Evolutionary conservation across 257 asterid species (phyloP).

Genomic region (Lycium barbarum): DNA sequence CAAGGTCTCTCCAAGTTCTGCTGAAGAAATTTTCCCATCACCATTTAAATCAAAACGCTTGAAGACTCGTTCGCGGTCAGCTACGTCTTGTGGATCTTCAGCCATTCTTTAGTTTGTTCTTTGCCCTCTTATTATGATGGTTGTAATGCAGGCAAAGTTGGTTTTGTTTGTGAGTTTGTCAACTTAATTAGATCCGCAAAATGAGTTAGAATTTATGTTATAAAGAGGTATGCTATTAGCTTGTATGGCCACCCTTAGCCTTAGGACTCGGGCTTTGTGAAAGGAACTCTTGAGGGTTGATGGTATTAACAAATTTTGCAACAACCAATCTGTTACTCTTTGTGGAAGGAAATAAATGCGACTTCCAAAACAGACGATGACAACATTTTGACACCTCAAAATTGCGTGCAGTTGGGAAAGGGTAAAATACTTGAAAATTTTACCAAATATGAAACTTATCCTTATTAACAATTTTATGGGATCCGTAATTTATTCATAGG

Average conservation of each 20-base stretch:
- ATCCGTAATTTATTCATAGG: background rate
- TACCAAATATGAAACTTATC: background rate
- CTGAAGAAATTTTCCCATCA: conserved; percentile 74
- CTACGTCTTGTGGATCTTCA: conserved; percentile 62
- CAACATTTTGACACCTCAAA: conserved; percentile 6
- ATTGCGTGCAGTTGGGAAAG: background rate
- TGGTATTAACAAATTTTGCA: background rate
- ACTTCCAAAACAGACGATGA: background rate
- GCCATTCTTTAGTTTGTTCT: conserved; percentile 49
- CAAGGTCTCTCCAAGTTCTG: conserved; percentile 80
- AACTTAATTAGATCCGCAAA: conserved; percentile 23
- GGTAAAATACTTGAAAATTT: background rate
- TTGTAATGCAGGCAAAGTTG: conserved; percentile 24
- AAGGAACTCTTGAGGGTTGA: background rate
- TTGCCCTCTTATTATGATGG: background rate
- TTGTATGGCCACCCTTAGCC: background rate
- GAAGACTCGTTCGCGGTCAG: conserved; percentile 74
- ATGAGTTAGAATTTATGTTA: conserved; percentile 4
- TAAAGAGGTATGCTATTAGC: background rate
- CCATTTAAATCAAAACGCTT: conserved; percentile 83
- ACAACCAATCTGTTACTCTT: background rate
- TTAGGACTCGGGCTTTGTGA: conserved; percentile 6
- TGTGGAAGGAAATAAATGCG: conserved; percentile 14
- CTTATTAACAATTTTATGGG: background rate
- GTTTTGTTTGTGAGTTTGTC: background rate